These are phyloP conservation scores for Solanum gandarillasii DNA, from an alignment of 257 asterid genomes.

Conservation along the genomic window DNA sequence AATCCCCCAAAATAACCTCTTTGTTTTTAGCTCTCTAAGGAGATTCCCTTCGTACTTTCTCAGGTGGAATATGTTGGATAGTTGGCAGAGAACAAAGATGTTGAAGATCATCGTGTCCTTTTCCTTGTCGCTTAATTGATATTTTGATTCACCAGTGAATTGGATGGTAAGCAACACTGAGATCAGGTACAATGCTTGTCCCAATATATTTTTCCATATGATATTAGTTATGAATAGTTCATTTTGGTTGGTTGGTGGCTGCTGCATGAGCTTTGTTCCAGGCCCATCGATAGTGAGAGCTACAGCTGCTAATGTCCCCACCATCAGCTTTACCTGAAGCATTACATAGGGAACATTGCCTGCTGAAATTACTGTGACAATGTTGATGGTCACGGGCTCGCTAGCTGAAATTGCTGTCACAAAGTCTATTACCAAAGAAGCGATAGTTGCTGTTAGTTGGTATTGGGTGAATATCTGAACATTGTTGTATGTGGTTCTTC, in stretches of 20 bases:
- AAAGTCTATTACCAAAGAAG: conserved; percentile 38
- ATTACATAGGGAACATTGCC: conserved; percentile 61
- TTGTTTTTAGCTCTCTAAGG: not conserved
- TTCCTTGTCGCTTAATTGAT: conserved; percentile 19
- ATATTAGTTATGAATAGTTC: conserved; percentile 47
- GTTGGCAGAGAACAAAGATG: conserved; percentile 2
- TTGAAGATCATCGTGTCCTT: conserved; percentile 13
- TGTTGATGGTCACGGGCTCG: conserved; percentile 29
- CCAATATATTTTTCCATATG: conserved; percentile 59
- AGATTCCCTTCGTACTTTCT: not conserved
- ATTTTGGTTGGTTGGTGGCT: conserved; percentile 28
- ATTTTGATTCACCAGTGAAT: conserved; percentile 31
- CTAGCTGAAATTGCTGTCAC: conserved; percentile 12
- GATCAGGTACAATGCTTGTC: conserved; percentile 55
- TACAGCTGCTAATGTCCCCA: conserved; percentile 62
- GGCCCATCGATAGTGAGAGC: conserved; percentile 59
- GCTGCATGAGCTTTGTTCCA: conserved; percentile 24
- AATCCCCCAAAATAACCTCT: conserved; percentile 38
- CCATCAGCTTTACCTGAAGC: conserved; percentile 57
- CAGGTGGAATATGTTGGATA: not conserved
- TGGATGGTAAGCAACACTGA: conserved; percentile 36
- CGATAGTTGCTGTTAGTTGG: conserved; percentile 61
- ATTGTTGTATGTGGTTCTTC: conserved; percentile 52
- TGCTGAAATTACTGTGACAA: conserved; percentile 62
- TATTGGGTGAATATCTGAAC: conserved; percentile 67